Evolutionary conservation across 352 stramenopile species (phyloP).

Genomic region (Globisporangium irregulare): DNA sequence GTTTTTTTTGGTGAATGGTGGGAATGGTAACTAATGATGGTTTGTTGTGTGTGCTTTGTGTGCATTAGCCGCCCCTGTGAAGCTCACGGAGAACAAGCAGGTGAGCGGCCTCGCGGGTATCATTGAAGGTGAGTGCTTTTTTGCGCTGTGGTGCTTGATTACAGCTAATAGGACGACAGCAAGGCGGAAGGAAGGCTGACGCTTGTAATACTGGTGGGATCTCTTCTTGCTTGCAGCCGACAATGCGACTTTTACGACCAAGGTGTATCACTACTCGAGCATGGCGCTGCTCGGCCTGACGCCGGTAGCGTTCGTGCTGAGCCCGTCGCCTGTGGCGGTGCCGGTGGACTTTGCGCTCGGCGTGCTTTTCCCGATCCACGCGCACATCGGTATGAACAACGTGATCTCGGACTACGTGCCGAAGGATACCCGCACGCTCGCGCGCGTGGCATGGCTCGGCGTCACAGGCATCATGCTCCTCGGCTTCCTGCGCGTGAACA

Average conservation of each 20-base stretch:
- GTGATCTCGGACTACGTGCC: conserved; percentile 94
- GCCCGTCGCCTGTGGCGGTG: conserved; percentile 63
- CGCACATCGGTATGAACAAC: conserved; percentile 93
- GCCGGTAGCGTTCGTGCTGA: conserved; percentile 72
- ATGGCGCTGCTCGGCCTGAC: conserved; percentile 53
- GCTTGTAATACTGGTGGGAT: neutral
- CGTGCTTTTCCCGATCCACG: conserved; percentile 85
- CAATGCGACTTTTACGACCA: conserved; percentile 63
- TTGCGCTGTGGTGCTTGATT: neutral
- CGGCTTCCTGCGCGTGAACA: conserved; percentile 80
- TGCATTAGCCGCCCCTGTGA: conserved; percentile 41
- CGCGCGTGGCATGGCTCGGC: conserved; percentile 64
- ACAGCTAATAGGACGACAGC: neutral
- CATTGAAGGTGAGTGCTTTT: conserved; percentile 54
- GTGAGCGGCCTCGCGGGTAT: conserved; percentile 55
- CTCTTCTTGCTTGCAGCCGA: conserved; percentile 38
- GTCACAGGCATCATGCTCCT: conserved; percentile 79
- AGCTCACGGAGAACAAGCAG: conserved; percentile 84
- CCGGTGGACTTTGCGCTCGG: conserved; percentile 81
- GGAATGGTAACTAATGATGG: neutral
- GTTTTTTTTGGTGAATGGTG: neutral
- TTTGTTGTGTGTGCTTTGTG: conserved; percentile 1
- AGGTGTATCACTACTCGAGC: conserved; percentile 65
- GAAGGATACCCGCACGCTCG: conserved; percentile 59
- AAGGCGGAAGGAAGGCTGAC: neutral